Percentiles rank a stretch among this genome's conserved stretches.
Evolutionary conservation across 441 rosid species (phyloP).

Genomic region (Raphanus hybrid): DNA sequence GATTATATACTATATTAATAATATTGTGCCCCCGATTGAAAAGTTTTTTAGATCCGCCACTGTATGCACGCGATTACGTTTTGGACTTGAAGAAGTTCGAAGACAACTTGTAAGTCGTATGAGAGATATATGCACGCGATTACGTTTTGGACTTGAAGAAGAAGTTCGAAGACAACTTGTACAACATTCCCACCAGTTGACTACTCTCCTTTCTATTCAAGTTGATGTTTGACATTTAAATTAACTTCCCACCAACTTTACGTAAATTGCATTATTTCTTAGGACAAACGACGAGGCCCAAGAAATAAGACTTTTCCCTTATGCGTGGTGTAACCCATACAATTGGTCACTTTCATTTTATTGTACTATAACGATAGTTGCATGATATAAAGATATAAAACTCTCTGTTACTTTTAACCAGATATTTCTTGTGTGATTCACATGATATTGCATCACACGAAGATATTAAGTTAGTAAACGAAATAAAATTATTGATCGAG

Average conservation of each 20-base stretch:
- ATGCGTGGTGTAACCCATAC: background rate
- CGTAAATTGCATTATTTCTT: background rate
- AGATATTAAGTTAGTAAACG: background rate
- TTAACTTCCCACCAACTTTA: background rate
- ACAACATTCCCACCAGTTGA: background rate
- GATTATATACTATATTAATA: too few relatives aligned
- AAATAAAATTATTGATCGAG: background rate
- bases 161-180: background rate
- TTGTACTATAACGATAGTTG: background rate
- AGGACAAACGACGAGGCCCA: background rate
- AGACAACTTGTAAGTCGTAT: too few relatives aligned
- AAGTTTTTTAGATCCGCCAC: too few relatives aligned
- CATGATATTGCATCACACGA: background rate
- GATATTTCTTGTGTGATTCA: background rate
- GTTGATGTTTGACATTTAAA: constrained; percentile 21
- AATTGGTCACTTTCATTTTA: background rate
- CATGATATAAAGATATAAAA: background rate
- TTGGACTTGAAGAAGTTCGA: too few relatives aligned
- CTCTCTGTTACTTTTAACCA: background rate
- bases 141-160: background rate
- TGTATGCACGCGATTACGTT: too few relatives aligned
- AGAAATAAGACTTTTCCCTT: background rate
- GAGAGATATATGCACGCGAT: background rate
- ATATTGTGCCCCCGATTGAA: too few relatives aligned
- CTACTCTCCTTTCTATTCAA: constrained; percentile 4